Evolutionary conservation across 495 filamentous ascomycete species (phyloP).

Genomic region (Paragyromitra xinjiangensis): DNA sequence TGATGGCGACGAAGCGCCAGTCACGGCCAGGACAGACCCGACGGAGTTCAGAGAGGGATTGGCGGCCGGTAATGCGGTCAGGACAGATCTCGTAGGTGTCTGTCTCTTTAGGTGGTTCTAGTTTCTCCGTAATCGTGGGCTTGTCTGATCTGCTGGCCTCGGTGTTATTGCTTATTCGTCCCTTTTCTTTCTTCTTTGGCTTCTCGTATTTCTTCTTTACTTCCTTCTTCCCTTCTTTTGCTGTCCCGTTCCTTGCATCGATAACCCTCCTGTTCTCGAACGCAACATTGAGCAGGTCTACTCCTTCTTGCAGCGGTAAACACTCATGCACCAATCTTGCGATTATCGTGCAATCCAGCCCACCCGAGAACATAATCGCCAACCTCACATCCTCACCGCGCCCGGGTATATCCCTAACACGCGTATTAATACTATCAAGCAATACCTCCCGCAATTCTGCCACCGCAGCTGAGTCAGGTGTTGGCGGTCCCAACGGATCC

Average conservation of each 20-base stretch:
- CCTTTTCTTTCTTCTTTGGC: slow-evolving; percentile 16
- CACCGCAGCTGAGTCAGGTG: slow-evolving; percentile 65
- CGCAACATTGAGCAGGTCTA: slow-evolving; percentile 94
- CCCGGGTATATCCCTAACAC: slow-evolving; percentile 73
- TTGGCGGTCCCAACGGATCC: slow-evolving; percentile 56
- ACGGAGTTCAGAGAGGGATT: slow-evolving; percentile 76
- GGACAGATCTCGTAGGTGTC: slow-evolving; percentile 81
- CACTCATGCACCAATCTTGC: slow-evolving; percentile 84
- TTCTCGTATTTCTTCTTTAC: slow-evolving; percentile 34
- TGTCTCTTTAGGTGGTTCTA: slow-evolving; percentile 49
- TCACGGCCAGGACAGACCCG: slow-evolving; percentile 73
- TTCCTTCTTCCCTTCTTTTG: slow-evolving; percentile 38
- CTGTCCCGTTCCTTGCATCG: slow-evolving; percentile 59
- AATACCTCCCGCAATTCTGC: slow-evolving; percentile 67
- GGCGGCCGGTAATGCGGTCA: slow-evolving; percentile 84
- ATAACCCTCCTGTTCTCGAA: slow-evolving; percentile 90
- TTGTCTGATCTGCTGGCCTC: slow-evolving; percentile 32
- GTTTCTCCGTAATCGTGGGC: slow-evolving; percentile 10
- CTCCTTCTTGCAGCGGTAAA: slow-evolving; percentile 70
- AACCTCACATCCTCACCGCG: slow-evolving; percentile 60
- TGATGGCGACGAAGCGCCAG: slow-evolving; percentile 84
- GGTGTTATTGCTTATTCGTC: slow-evolving; percentile 42
- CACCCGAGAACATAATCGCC: slow-evolving; percentile 92
- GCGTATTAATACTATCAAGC: slow-evolving; percentile 69
- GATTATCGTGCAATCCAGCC: slow-evolving; percentile 89